These are phyloP conservation scores for Gossypium anomalum DNA, from an alignment of 345 rosid species.

Conservation along the genomic window DNA sequence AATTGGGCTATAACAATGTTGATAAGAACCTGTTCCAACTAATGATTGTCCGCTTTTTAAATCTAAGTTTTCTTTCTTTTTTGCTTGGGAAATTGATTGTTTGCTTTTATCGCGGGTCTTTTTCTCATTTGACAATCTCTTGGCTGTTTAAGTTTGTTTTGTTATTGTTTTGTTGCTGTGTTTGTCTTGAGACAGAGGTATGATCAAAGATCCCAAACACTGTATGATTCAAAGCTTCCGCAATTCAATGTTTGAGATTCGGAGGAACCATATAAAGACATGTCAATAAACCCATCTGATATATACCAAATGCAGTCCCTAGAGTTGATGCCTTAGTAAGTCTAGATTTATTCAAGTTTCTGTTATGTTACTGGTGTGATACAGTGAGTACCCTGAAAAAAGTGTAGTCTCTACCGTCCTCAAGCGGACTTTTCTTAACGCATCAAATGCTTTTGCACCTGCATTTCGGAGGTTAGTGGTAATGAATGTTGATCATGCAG, in stretches of 20 bases:
- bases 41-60: background rate
- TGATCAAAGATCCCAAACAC: conserved; percentile 31
- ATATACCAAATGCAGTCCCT: too few species aligned
- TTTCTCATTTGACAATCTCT: background rate
- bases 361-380: background rate
- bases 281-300: too few species aligned
- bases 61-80: too few species aligned
- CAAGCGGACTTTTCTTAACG: too few species aligned
- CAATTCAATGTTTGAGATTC: background rate
- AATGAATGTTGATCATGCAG: too few species aligned
- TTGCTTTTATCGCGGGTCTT: background rate
- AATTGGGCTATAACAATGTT: too few species aligned
- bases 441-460: too few species aligned
- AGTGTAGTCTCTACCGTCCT: too few species aligned
- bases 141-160: conserved; percentile 59
- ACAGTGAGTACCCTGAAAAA: too few species aligned
- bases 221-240: conserved; percentile 35
- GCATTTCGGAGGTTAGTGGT: too few species aligned
- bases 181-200: conserved; percentile 36
- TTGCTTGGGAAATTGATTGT: background rate
- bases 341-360: background rate
- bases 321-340: background rate
- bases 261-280: background rate
- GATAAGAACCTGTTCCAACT: background rate
- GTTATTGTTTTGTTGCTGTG: conserved; percentile 66